Evolutionary conservation across 75 land plant genomes (phyloP).

Genomic region (Selaginella moellendorffii): DNA sequence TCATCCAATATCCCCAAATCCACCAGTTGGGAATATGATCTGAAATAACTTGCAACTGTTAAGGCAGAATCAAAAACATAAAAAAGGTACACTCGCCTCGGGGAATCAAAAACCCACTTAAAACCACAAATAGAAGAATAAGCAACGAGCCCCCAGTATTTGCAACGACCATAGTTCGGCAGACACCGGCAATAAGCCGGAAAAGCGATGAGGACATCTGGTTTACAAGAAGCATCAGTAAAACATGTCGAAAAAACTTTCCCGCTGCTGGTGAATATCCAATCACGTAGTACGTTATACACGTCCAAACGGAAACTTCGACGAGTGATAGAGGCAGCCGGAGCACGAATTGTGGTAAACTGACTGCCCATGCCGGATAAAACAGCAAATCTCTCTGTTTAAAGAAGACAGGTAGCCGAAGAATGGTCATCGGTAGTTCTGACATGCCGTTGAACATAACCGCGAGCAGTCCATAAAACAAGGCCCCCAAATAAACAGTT

Average conservation of each 20-base stretch:
- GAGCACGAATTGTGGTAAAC: neutral
- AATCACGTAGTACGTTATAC: neutral
- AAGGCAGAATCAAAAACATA: no score
- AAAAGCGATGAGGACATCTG: conserved; percentile 6
- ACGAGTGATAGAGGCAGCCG: neutral
- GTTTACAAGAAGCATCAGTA: neutral
- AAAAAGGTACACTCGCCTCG: neutral
- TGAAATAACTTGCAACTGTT: neutral
- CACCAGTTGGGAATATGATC: conserved; percentile 2
- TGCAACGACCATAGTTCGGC: conserved; percentile 2
- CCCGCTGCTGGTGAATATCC: neutral
- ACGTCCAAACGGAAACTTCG: neutral
- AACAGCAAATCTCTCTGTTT: neutral
- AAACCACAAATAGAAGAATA: conserved; percentile 5
- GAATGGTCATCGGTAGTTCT: neutral
- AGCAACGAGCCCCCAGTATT: conserved; percentile 4
- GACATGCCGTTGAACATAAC: neutral
- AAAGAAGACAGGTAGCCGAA: neutral
- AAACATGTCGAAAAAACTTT: neutral
- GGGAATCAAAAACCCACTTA: neutral
- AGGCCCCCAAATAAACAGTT: neutral
- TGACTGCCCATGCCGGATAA: neutral
- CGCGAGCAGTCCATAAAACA: neutral
- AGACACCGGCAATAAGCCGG: conserved; percentile 5
- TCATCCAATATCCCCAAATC: conserved; percentile 5